Conservation (phyloP, 352 stramenopile genomes). For the Phytophthora kernoviae region DNA sequence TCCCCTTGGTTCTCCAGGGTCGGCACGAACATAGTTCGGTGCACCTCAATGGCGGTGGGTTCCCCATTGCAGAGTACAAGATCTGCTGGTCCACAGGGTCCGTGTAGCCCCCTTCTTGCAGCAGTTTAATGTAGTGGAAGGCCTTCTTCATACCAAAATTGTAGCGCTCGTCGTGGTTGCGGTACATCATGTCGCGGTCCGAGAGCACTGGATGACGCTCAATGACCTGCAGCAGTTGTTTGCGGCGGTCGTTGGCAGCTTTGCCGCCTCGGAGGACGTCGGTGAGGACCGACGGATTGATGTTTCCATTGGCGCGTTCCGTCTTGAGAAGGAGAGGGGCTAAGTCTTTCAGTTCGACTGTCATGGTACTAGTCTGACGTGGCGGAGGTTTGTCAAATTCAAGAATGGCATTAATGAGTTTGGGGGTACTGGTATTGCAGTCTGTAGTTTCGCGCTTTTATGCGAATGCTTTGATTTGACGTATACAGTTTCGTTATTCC, state of each 20-base stretch:
- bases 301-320: slow-evolving; percentile 54
- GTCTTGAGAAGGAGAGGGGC: slow-evolving; percentile 62
- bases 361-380: neutral
- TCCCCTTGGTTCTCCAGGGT: slow-evolving; percentile 73
- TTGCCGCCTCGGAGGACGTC: slow-evolving; percentile 36
- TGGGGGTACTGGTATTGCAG: neutral
- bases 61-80: slow-evolving; percentile 51
- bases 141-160: slow-evolving; percentile 38
- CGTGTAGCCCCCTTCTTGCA: slow-evolving; percentile 35
- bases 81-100: slow-evolving; percentile 41
- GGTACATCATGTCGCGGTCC: slow-evolving; percentile 49
- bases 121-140: slow-evolving; percentile 43
- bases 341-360: slow-evolving; percentile 63
- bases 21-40: slow-evolving; percentile 38
- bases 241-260: slow-evolving; percentile 44
- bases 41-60: slow-evolving; percentile 51
- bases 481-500: slow-evolving; percentile 7
- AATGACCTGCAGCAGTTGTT: slow-evolving; percentile 42
- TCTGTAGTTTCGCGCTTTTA: slow-evolving; percentile 2
- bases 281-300: slow-evolving; percentile 42
- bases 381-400: slow-evolving; percentile 12
- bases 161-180: slow-evolving; percentile 46
- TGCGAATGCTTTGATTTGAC: slow-evolving; percentile 11
- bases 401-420: slow-evolving; percentile 9
- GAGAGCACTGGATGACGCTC: slow-evolving; percentile 47